Conservation (phyloP, 257 asterid species). For the Knoxia roxburghii region DNA sequence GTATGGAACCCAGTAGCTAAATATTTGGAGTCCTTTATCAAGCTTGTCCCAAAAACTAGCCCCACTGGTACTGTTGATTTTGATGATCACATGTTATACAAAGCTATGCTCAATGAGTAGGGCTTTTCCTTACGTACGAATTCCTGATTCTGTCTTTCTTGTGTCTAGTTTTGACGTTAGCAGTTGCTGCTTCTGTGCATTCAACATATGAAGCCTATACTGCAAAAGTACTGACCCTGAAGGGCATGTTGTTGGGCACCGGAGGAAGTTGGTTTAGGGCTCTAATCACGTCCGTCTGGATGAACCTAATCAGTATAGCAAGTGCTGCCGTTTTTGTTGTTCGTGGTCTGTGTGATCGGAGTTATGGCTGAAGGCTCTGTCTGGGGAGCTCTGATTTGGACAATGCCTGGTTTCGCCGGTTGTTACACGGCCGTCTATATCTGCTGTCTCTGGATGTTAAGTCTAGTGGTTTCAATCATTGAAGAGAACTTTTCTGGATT, state of each 20-base stretch:
- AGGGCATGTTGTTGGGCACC: background rate
- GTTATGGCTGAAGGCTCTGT: background rate
- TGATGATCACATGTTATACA: too few species aligned
- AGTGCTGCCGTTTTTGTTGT: background rate
- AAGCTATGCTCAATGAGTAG: constrained; percentile 3
- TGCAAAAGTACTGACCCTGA: constrained; percentile 3
- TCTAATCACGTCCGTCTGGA: constrained; percentile 6
- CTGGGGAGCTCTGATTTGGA: background rate
- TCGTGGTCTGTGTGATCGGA: background rate
- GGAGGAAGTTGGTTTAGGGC: constrained; percentile 7
- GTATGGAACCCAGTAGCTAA: too few species aligned
- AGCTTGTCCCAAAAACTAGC: too few species aligned
- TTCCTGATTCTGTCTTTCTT: background rate
- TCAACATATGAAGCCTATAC: constrained; percentile 9
- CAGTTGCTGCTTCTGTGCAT: background rate
- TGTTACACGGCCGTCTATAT: background rate
- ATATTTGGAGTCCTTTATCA: too few species aligned
- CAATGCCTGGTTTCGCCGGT: background rate
- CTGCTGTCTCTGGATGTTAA: constrained; percentile 4
- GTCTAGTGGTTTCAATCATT: constrained; percentile 12
- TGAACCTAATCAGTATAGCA: background rate
- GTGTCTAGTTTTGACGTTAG: background rate
- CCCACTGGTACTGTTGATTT: too few species aligned
- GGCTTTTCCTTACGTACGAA: background rate
- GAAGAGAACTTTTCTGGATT: constrained; percentile 12